These are phyloP conservation scores for Bipolaris victoriae DNA, from an alignment of 2,329 filamentous ascomycete genomes.

Conservation along the genomic window DNA sequence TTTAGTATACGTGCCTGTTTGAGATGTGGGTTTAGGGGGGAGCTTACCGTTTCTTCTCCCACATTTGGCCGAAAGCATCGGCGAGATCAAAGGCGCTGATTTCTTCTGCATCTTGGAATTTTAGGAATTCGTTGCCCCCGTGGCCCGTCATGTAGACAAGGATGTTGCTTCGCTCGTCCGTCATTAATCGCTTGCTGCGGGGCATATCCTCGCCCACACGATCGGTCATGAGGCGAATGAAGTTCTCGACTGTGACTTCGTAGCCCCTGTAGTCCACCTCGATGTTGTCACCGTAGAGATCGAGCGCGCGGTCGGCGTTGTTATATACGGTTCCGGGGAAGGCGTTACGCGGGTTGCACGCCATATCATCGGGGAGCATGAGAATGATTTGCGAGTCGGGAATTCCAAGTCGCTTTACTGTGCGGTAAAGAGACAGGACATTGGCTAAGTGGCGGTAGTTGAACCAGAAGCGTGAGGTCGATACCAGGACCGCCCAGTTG, in stretches of 20 bases:
- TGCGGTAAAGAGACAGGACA: conserved; percentile 95
- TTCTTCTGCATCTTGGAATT: conserved; percentile 98
- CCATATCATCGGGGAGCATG: conserved; percentile 99
- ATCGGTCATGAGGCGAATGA: conserved; percentile 93
- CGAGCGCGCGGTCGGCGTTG: conserved; percentile 92
- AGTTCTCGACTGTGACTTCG: conserved; percentile 98
- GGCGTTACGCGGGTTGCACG: conserved; percentile 96
- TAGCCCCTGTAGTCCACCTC: conserved; percentile 98
- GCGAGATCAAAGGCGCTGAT: conserved; percentile 96
- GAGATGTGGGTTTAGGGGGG: not conserved
- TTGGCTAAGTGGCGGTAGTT: conserved; percentile 99
- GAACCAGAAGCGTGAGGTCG: conserved; percentile 99
- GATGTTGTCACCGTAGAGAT: conserved; percentile 97
- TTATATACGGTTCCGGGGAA: conserved; percentile 98
- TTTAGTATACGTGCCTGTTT: not conserved
- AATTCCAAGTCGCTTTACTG: conserved; percentile 95
- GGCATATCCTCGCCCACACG: conserved; percentile 94
- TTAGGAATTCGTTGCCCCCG: conserved; percentile 95
- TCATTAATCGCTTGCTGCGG: conserved; percentile 88
- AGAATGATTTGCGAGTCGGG: conserved; percentile 99
- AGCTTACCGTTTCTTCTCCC: conserved; percentile 92
- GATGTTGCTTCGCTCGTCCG: conserved; percentile 95
- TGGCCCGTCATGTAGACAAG: conserved; percentile 99
- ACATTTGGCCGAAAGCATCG: conserved; percentile 99
- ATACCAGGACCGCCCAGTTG: conserved; percentile 99